phyloP scores from a whole-genome alignment of 768 basidiomycete genomes.

The Russula brevipes region DNA sequence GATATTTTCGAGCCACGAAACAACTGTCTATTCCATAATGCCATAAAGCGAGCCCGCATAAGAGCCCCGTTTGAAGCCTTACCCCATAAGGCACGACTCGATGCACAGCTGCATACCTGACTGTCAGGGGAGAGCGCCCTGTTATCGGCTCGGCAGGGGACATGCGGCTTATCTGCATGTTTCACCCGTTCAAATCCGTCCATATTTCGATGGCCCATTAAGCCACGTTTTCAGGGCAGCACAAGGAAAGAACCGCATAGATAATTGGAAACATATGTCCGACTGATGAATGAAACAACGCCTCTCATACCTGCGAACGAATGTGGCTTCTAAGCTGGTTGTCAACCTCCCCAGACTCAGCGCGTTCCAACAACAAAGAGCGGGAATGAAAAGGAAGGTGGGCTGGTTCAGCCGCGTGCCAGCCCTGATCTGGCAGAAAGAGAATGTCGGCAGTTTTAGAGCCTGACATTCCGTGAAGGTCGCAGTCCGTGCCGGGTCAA shows the following conservation, averaged over 20 bases:
- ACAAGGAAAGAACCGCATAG: conserved; percentile 1
- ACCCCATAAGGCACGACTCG: conserved; percentile 1
- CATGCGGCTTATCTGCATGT: conserved; percentile 6
- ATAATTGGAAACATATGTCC: neutral
- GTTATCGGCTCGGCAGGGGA: conserved; percentile 5
- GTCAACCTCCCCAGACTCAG: neutral
- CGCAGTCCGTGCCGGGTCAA: neutral
- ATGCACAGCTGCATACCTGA: neutral
- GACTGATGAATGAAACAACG: neutral
- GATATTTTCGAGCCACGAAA: neutral
- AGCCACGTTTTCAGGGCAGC: conserved; percentile 9
- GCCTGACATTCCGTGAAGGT: neutral
- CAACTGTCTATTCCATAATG: neutral
- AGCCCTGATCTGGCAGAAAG: neutral
- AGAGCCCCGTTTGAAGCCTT: neutral
- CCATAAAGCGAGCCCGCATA: conserved; percentile 6
- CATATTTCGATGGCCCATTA: neutral
- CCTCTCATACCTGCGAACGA: conserved; percentile 5
- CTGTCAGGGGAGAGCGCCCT: neutral
- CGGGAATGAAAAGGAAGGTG: conserved; percentile 10
- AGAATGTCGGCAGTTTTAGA: too few species aligned
- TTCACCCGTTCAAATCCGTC: neutral
- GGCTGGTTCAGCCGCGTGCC: neutral
- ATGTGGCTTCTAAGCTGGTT: conserved; percentile 7
- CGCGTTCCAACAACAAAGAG: neutral